Base-by-base conservation (phyloP, 2,329 filamentous ascomycete species). In the Curvularia verruculosa region DNA sequence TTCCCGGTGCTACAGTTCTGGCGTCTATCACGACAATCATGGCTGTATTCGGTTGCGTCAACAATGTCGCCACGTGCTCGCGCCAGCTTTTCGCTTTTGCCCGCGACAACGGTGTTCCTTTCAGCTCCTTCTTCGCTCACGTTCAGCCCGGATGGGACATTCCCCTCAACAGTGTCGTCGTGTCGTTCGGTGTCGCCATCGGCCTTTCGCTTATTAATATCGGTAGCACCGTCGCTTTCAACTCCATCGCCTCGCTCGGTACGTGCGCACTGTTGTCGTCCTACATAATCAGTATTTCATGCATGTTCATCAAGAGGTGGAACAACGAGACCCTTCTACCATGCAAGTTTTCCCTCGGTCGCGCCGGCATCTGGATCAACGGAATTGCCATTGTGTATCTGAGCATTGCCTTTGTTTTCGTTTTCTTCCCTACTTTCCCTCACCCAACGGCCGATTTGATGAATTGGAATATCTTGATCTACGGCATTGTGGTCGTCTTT, bases 401-500 rank as follows among this genome's bases (percentile, higher is more conserved):
- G 2, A 49, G 71, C 2, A 66, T 79, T 0, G 66, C 78, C 3
- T 78, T 80, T 29, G 51, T 80, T 1, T 81, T 82, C 52, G 66
- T 73, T 0, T 82, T 82, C 58, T 83, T 82, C 59, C 80, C 80
- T 0, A 58, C 63, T 8, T 65, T 59, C 31, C 69, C 67, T 1
- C 54, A 67, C 18, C 71, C 70, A 15, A 64, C 65, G 1, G 52
- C 63, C 1, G 65, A 66, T 29, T 75, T 74, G 5, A 82, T 83
- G 79, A 83, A 83, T 58, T 83, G 80, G 80, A 77, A 76, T 36
- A 71, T 78, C 40, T 66, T 74, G 1, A 80, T 83, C 65, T 83
- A 80, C 53, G 74, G 76, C n/a, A 74, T 73, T 5, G 71, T 81
- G 19, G 69, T 82, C 15, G 62, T 75, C 6, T 77, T 81, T 29